phyloP scores from a whole-genome alignment of 129 eudicot species.

The Tanacetum coccineum region DNA sequence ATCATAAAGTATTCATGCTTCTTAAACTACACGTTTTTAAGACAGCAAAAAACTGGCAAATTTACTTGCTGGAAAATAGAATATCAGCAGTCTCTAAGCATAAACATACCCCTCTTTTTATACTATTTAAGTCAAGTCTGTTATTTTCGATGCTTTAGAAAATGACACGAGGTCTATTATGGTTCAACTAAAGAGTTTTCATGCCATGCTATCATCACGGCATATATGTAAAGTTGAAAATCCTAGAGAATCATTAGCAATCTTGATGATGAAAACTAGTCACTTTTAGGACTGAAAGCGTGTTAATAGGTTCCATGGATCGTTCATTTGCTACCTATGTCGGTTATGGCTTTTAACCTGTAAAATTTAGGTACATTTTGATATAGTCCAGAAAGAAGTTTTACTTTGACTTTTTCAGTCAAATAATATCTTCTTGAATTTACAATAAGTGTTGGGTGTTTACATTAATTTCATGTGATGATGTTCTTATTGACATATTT shows the following conservation, averaged over 20 bases:
- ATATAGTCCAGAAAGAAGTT: background rate
- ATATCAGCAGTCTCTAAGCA: background rate
- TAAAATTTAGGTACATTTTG: background rate
- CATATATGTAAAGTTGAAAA: constrained; percentile 7
- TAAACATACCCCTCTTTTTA: background rate
- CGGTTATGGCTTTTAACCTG: background rate
- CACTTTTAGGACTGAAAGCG: no score
- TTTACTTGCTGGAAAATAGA: background rate
- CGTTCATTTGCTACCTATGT: no score
- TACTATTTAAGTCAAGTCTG: constrained; percentile 10
- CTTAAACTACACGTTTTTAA: background rate
- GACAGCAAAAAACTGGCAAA: background rate
- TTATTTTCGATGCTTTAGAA: background rate
- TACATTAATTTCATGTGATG: background rate
- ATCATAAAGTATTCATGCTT: background rate
- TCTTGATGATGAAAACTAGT: background rate
- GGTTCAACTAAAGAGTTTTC: background rate
- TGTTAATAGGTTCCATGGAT: no score
- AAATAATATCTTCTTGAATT: background rate
- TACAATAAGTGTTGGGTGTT: background rate
- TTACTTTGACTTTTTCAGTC: background rate
- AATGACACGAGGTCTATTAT: background rate
- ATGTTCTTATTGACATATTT: background rate
- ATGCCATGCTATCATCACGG: background rate
- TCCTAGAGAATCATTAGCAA: constrained; percentile 1